phyloP scores from a whole-genome alignment of 371 early-diverging fungal genomes.

The Mortierella sp. region DNA sequence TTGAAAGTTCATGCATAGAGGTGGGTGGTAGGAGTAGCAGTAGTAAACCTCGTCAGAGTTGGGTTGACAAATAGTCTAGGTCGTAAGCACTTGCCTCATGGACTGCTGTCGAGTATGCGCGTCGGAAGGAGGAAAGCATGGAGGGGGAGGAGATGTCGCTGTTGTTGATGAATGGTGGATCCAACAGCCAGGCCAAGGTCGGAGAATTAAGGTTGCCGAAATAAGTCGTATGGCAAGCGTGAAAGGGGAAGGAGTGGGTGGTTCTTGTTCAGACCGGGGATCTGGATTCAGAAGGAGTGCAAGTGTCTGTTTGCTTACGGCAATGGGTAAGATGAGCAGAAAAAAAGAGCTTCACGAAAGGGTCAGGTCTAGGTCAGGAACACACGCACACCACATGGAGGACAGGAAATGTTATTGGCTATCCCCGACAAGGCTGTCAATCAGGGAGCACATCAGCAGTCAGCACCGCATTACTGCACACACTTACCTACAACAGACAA shows the following conservation, averaged over 20 bases:
- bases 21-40: neutral
- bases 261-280: neutral
- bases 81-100: constrained; percentile 11
- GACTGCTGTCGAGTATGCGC: neutral
- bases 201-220: neutral
- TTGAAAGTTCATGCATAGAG: neutral
- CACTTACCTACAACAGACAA: neutral
- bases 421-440: neutral
- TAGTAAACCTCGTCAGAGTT: neutral
- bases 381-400: neutral
- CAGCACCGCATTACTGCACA: constrained; percentile 9
- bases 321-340: neutral
- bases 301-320: neutral
- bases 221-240: neutral
- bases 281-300: neutral
- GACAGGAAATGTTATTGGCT: too few species aligned
- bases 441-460: neutral
- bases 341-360: neutral
- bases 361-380: constrained; percentile 1
- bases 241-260: neutral
- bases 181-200: neutral
- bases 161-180: neutral
- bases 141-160: neutral
- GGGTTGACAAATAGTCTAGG: too few species aligned
- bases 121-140: constrained; percentile 6